Evolutionary conservation across 352 stramenopile genomes (phyloP).

Genomic region (Detonula confervacea): DNA sequence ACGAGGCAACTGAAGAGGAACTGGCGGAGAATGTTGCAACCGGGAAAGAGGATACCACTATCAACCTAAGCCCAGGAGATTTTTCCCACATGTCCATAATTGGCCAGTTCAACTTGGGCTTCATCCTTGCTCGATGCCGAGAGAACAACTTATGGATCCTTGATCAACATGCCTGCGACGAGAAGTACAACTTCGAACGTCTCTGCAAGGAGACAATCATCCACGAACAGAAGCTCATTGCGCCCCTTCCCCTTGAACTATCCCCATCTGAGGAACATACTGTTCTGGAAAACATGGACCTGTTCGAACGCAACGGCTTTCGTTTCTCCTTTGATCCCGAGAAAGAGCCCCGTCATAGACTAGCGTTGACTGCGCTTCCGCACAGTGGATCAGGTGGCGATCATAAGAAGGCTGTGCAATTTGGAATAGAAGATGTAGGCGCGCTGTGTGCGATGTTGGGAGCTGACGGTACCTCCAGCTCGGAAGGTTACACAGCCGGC

Average conservation of each 20-base stretch:
- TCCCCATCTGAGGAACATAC: constrained; percentile 92
- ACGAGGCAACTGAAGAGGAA: background rate
- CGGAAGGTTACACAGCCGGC: constrained; percentile 56
- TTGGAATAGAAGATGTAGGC: constrained; percentile 76
- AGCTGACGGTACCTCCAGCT: constrained; percentile 52
- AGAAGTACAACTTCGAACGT: constrained; percentile 94
- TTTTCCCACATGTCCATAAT: constrained; percentile 92
- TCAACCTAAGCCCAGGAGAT: constrained; percentile 90
- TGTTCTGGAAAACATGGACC: constrained; percentile 91
- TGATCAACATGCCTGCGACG: constrained; percentile 96
- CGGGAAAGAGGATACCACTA: constrained; percentile 23
- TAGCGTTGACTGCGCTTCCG: constrained; percentile 80
- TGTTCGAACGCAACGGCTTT: constrained; percentile 97
- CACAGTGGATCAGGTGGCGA: constrained; percentile 75
- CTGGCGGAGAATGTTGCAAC: background rate
- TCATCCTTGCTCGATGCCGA: constrained; percentile 91
- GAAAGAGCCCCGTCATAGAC: constrained; percentile 75
- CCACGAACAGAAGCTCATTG: constrained; percentile 94
- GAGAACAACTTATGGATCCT: constrained; percentile 96
- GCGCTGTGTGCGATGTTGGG: constrained; percentile 67
- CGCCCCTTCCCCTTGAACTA: constrained; percentile 90
- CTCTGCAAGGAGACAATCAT: constrained; percentile 90
- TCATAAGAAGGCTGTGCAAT: constrained; percentile 80
- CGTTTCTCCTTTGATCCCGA: constrained; percentile 79
- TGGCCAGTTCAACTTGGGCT: constrained; percentile 98